Evolutionary conservation across 441 rosid genomes (phyloP).

Genomic region (Pelargonium cotyledonis): DNA sequence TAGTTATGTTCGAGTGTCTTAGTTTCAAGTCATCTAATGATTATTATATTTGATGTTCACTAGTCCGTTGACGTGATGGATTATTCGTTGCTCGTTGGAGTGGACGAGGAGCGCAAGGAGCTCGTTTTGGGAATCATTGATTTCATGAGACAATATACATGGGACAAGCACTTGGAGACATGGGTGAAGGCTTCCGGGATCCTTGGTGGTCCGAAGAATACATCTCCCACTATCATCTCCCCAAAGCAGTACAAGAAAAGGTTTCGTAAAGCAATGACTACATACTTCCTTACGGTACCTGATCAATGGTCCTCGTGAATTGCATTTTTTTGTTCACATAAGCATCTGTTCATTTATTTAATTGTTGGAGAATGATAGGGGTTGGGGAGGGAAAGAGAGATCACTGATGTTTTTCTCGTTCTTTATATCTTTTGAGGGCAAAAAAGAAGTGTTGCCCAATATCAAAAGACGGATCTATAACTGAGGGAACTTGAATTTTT

Average conservation of each 20-base stretch:
- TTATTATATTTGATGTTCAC: too few relatives aligned
- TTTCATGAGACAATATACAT: constrained; percentile 93
- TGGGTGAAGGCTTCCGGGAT: constrained; percentile 90
- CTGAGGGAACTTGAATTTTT: background rate
- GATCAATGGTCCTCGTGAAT: constrained; percentile 75
- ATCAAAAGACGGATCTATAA: background rate
- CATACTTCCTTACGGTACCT: constrained; percentile 92
- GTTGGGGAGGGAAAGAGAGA: background rate
- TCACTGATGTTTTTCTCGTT: background rate
- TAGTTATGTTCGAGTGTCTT: too few relatives aligned
- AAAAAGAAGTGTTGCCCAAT: too few relatives aligned
- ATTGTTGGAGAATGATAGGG: too few relatives aligned
- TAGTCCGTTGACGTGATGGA: constrained; percentile 94
- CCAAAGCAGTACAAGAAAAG: constrained; percentile 94
- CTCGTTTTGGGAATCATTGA: constrained; percentile 90
- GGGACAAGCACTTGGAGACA: constrained; percentile 97
- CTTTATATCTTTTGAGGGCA: background rate
- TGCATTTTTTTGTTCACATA: background rate
- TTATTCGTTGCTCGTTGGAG: constrained; percentile 85
- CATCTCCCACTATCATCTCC: constrained; percentile 80
- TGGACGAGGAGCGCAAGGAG: constrained; percentile 81
- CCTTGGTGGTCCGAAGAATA: constrained; percentile 83
- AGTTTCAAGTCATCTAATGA: too few relatives aligned
- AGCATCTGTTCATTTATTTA: background rate
- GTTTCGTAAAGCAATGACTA: constrained; percentile 90